Conservation (phyloP, 2,329 filamentous ascomycete genomes). For the Monilinia laxa region DNA sequence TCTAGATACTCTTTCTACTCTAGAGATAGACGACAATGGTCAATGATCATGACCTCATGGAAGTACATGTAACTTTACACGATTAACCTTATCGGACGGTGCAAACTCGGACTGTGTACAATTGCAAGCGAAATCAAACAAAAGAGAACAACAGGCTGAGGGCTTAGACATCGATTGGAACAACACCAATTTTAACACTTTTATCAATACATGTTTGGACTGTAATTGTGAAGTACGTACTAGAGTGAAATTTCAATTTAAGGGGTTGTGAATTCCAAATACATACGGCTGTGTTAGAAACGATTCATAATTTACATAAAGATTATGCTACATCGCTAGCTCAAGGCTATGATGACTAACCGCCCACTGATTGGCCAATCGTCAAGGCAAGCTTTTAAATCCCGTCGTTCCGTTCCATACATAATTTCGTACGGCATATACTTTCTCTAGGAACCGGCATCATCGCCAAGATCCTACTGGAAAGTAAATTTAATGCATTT, state of each 20-base stretch:
- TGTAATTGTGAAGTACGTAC: neutral
- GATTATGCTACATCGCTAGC: neutral
- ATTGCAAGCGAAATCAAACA: neutral
- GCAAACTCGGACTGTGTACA: neutral
- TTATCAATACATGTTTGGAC: neutral
- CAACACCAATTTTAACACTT: neutral
- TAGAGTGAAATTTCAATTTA: neutral
- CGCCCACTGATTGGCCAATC: neutral
- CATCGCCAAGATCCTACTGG: neutral
- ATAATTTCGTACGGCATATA: conserved; percentile 6
- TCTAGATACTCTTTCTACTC: too few species aligned
- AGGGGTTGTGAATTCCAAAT: neutral
- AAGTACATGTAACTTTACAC: neutral
- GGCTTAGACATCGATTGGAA: neutral
- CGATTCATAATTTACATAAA: neutral
- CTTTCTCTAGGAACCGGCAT: neutral
- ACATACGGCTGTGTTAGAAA: neutral
- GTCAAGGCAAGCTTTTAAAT: neutral
- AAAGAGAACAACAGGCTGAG: neutral
- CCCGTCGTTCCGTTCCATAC: neutral
- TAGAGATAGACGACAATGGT: too few species aligned
- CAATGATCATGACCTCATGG: too few species aligned
- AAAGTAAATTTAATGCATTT: neutral
- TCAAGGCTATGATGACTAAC: neutral
- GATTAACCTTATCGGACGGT: neutral